A percentile compares a stretch with the other conserved stretches of the same genome.
Evolutionary conservation across 2,329 filamentous ascomycete species (phyloP).

Genomic region (Sphaerulina musiva): DNA sequence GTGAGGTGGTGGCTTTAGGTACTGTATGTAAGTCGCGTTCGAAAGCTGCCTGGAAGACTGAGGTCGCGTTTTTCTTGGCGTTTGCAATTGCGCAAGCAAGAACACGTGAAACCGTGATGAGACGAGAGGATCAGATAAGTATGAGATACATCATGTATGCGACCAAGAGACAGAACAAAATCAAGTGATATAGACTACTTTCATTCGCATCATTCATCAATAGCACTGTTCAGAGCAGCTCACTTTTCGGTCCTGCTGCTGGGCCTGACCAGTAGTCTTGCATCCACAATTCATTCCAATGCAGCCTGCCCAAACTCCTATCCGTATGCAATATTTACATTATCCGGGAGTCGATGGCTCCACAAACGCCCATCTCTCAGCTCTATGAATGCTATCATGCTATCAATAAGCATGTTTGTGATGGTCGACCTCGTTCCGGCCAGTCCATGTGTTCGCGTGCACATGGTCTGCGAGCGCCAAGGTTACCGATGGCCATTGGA

Average conservation of each 20-base stretch:
- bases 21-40: background rate
- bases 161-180: background rate
- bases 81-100: background rate
- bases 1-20: too few species aligned
- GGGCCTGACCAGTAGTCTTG: slow-evolving; percentile 1
- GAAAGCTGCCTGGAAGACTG: background rate
- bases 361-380: background rate
- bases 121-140: background rate
- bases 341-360: background rate
- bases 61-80: slow-evolving; percentile 13
- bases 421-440: background rate
- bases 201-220: slow-evolving; percentile 8
- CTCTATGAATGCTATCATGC: background rate
- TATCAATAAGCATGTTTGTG: background rate
- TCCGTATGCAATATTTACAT: slow-evolving; percentile 21
- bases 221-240: slow-evolving; percentile 1
- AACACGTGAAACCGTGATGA: background rate
- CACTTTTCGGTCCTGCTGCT: slow-evolving; percentile 2
- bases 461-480: slow-evolving; percentile 6
- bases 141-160: too few species aligned
- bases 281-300: slow-evolving; percentile 1
- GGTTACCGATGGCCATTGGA: slow-evolving; percentile 23
- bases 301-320: slow-evolving; percentile 3
- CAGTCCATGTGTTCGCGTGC: background rate
- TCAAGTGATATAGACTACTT: background rate